phyloP scores from a whole-genome alignment of 108 stramenopile genomes.

The Cyclostephanos tholiformis region DNA sequence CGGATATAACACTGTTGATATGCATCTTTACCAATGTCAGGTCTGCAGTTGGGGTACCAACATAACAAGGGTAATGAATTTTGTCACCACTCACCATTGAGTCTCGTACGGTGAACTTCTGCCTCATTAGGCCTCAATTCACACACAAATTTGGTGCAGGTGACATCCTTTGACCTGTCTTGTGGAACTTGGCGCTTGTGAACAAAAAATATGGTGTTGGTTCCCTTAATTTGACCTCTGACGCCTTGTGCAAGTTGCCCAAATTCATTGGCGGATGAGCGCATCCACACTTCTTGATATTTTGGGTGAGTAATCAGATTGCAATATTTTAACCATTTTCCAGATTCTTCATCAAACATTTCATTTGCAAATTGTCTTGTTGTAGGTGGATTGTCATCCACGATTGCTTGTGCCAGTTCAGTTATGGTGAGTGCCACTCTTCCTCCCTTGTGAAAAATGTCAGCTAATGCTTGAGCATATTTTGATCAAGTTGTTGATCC shows the following conservation, averaged over 20 bases:
- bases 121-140: neutral
- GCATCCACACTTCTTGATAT: neutral
- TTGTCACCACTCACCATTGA: slow-evolving; percentile 11
- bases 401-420: neutral
- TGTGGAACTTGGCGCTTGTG: neutral
- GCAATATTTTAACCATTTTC: neutral
- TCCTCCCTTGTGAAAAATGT: neutral
- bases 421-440: no score
- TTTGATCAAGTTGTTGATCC: no score
- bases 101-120: neutral
- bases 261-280: neutral
- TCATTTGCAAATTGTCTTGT: neutral
- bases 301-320: neutral
- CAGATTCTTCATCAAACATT: neutral
- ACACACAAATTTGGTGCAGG: neutral
- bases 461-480: neutral
- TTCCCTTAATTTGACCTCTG: neutral
- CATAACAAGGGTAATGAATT: neutral
- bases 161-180: neutral
- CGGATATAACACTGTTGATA: slow-evolving; percentile 17
- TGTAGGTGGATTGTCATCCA: no score
- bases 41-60: neutral
- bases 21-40: neutral
- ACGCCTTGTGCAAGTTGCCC: no score
- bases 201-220: neutral